These are phyloP conservation scores for Stagonosporopsis cucurbitacearum DNA, from an alignment of 2,329 filamentous ascomycete genomes.

Conservation along the genomic window DNA sequence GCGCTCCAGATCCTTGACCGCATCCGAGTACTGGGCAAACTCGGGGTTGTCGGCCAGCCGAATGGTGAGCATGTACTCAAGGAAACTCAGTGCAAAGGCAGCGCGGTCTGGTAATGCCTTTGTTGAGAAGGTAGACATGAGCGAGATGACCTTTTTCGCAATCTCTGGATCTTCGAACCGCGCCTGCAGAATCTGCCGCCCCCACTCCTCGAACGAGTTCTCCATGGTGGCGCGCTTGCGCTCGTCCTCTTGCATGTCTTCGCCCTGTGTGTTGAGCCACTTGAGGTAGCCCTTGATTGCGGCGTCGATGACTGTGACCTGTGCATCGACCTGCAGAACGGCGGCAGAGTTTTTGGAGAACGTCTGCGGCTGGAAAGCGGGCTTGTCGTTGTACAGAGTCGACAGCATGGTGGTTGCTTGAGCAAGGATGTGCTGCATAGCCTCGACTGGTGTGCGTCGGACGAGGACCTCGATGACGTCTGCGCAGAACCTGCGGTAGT, in stretches of 20 bases:
- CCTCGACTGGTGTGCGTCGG: slow-evolving; percentile 79
- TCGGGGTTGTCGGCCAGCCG: slow-evolving; percentile 76
- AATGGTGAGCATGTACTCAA: slow-evolving; percentile 89
- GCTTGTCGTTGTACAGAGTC: slow-evolving; percentile 74
- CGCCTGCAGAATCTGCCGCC: slow-evolving; percentile 71
- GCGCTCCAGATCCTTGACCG: slow-evolving; percentile 85
- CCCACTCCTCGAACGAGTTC: slow-evolving; percentile 73
- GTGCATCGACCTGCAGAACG: slow-evolving; percentile 82
- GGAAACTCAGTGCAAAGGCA: slow-evolving; percentile 83
- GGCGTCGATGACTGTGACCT: slow-evolving; percentile 88
- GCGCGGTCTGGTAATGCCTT: slow-evolving; percentile 78
- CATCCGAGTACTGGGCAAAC: slow-evolving; percentile 78
- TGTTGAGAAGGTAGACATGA: slow-evolving; percentile 84
- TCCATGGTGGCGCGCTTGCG: slow-evolving; percentile 65
- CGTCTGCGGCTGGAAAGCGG: slow-evolving; percentile 63
- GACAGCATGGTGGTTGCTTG: slow-evolving; percentile 77
- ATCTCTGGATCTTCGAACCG: slow-evolving; percentile 85
- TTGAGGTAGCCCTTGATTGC: slow-evolving; percentile 87
- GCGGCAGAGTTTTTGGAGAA: slow-evolving; percentile 72
- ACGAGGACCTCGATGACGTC: slow-evolving; percentile 89
- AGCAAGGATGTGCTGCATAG: slow-evolving; percentile 83
- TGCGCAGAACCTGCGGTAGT: slow-evolving; percentile 90
- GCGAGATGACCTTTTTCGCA: slow-evolving; percentile 78
- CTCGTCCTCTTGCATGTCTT: slow-evolving; percentile 57
- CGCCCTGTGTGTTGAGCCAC: slow-evolving; percentile 68